These are phyloP conservation scores for Novymonas esmeraldas DNA, from an alignment of 208 protist species.

Conservation along the genomic window DNA sequence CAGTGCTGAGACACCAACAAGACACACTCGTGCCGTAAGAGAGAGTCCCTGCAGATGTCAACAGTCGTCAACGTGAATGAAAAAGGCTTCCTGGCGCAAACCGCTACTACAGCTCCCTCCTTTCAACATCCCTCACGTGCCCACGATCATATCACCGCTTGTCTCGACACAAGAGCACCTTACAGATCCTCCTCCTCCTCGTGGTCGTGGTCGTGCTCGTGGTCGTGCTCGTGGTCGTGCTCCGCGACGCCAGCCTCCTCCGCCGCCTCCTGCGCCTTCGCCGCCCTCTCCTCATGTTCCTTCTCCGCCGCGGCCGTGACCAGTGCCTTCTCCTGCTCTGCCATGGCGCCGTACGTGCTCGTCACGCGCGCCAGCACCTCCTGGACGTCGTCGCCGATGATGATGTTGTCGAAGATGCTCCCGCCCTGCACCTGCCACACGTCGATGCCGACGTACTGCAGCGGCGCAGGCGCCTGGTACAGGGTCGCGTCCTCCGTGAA, in stretches of 20 bases:
- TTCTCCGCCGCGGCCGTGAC: constrained; percentile 11
- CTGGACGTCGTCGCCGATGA: constrained; percentile 87
- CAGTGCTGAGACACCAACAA: not conserved
- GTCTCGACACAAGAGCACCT: not conserved
- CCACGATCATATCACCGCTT: no score
- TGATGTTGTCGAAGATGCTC: constrained; percentile 96
- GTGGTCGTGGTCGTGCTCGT: not conserved
- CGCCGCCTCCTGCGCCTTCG: not conserved
- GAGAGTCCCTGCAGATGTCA: not conserved
- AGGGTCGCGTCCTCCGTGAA: constrained; percentile 81
- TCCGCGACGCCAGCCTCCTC: constrained; percentile 4
- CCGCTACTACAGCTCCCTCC: no score
- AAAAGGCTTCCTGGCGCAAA: no score
- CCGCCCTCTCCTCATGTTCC: constrained; percentile 11
- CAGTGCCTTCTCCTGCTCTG: constrained; percentile 18
- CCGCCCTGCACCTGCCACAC: constrained; percentile 96
- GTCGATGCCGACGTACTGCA: constrained; percentile 93
- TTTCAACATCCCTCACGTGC: no score
- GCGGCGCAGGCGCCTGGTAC: constrained; percentile 61
- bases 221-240: not conserved
- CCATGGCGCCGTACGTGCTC: constrained; percentile 34
- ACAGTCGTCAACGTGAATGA: no score
- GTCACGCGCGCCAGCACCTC: constrained; percentile 73
- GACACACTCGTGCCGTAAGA: not conserved
- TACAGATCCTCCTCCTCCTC: not conserved